Base-by-base conservation (phyloP, 73 alveolate genomes). In the Uronychia setigera region DNA sequence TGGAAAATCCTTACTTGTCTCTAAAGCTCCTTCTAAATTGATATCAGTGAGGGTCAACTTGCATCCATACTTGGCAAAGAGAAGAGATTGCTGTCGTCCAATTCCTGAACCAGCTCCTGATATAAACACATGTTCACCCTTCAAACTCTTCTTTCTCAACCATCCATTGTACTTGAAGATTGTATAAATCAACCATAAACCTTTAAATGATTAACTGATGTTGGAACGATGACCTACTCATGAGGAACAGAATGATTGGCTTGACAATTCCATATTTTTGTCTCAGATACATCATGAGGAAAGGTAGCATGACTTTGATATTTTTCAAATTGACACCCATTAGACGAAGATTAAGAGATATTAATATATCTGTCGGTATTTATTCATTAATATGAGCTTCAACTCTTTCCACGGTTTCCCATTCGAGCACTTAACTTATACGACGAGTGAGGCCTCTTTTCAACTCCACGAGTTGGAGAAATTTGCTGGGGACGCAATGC, bases 51-150 rank as follows among this genome's bases (percentile, higher is more conserved):
- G 90, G 25, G 96, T 84, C 25, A 95, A 91, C 30, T 82, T 88
- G 30, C 92, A 92, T 58, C 97, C 97, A 32, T 77, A 82, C 78
- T 76, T 84, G 0, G 97, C 97, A 78, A 93, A 87, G 29, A 59
- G 30, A 0, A 91, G 29, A 29, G 98, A 96, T 86, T 85, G 67
- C 60, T 78, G 74, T 91, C 92, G 86, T 28, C 98, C 98, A 19
- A 95, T 60, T 14, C 98, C 98, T 74, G 87, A 77, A 1, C 97
- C 98, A 32, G 94, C 97, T 29, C 98, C 98, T 0, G 98, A 93
- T n/a, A 95, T 91, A 83, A 91, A 93, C 29, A 84, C 95, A 84
- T 93, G 96, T 80, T 95, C 91, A 29, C 94, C 96, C 35, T 29
- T 57, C 28, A 95, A 81, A 35, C 84, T 59, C 85, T 95, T 95